Conservation (phyloP, 2,329 filamentous ascomycete species). For the Fusarium oxysporum region DNA sequence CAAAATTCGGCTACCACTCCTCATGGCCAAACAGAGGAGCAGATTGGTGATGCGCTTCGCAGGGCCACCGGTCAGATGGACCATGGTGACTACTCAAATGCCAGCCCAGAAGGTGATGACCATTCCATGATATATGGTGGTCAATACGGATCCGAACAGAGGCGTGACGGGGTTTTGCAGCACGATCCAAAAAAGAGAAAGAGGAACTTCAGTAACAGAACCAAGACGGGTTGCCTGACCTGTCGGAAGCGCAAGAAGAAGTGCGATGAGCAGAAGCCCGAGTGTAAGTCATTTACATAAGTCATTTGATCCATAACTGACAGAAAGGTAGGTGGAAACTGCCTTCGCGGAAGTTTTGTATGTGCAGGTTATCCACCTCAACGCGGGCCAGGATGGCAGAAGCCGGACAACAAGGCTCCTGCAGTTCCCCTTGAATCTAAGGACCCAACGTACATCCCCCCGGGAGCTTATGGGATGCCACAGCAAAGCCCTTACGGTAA, state of each 20-base stretch:
- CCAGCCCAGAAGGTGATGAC: constrained; percentile 68
- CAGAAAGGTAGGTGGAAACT: constrained; percentile 78
- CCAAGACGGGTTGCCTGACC: constrained; percentile 95
- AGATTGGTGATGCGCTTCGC: constrained; percentile 58
- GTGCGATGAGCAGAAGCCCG: constrained; percentile 92
- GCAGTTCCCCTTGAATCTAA: constrained; percentile 86
- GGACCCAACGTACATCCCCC: constrained; percentile 72
- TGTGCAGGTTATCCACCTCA: constrained; percentile 92
- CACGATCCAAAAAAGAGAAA: constrained; percentile 77
- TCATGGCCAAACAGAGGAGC: constrained; percentile 63
- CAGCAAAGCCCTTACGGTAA: constrained; percentile 56
- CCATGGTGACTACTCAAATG: constrained; percentile 62
- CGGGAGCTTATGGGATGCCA: constrained; percentile 72
- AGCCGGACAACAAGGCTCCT: constrained; percentile 75
- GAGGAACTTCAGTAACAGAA: constrained; percentile 91
- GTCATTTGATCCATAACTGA: constrained; percentile 13
- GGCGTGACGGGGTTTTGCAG: constrained; percentile 63
- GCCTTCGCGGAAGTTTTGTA: constrained; percentile 86
- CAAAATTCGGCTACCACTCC: constrained; percentile 59
- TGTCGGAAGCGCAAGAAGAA: constrained; percentile 96
- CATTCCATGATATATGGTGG: constrained; percentile 55
- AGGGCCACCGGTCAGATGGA: constrained; percentile 60
- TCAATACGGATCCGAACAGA: constrained; percentile 61
- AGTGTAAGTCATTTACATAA: constrained; percentile 73
- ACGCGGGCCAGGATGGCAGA: constrained; percentile 78